Evolutionary conservation across 192 early-diverging fungal species (phyloP).

Genomic region (Haplosporangium gracile): DNA sequence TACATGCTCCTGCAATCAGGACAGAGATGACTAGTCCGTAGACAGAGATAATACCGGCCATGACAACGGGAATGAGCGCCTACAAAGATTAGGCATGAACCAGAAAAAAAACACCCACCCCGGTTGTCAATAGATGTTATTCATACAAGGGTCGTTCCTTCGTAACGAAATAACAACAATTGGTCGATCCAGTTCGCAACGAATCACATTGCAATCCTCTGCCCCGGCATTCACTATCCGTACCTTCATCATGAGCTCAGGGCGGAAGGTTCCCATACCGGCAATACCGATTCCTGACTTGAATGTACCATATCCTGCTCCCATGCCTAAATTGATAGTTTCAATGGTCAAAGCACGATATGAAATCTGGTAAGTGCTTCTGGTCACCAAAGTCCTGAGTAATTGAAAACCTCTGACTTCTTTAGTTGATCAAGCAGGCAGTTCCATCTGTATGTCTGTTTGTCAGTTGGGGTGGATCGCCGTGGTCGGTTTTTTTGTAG

Average conservation of each 20-base stretch:
- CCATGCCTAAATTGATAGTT: constrained; percentile 73
- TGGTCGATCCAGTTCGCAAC: neutral
- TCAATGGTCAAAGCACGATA: neutral
- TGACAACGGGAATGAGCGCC: constrained; percentile 95
- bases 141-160: neutral
- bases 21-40: constrained; percentile 98
- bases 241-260: constrained; percentile 90
- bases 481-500: neutral
- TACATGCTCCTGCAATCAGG: constrained; percentile 85
- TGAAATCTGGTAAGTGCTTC: neutral
- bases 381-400: neutral
- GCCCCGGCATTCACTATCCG: neutral
- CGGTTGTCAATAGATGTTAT: neutral
- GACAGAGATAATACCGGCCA: constrained; percentile 99
- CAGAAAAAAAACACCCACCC: neutral
- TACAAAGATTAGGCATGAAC: constrained; percentile 4
- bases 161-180: neutral
- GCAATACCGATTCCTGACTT: constrained; percentile 98
- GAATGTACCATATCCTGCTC: constrained; percentile 98
- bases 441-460: neutral
- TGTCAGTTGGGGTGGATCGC: neutral
- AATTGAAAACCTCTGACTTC: neutral
- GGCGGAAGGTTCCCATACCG: constrained; percentile 93
- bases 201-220: no score
- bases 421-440: neutral